Conservation (phyloP, 169 alveolate genomes). For the Plasmodium gonderi region DNA sequence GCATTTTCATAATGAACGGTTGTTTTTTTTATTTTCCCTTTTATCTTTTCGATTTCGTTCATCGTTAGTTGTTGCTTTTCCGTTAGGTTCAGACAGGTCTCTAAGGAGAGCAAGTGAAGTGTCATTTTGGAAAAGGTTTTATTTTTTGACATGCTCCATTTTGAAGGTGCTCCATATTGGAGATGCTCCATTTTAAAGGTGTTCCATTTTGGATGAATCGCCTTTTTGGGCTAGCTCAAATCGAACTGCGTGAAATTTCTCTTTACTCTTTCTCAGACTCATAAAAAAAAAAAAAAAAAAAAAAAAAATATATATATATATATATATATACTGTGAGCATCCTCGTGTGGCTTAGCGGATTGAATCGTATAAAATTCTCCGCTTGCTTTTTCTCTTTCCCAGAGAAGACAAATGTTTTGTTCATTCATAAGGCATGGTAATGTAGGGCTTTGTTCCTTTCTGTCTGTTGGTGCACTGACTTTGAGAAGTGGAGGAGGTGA, state of each 20-base stretch:
- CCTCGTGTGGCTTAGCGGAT: not conserved
- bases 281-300: too few relatives aligned
- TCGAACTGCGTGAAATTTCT: too few relatives aligned
- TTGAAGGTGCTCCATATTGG: too few relatives aligned
- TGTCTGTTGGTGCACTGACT: not conserved
- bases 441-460: not conserved
- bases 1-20: conserved; percentile 42
- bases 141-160: too few relatives aligned
- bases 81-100: not conserved
- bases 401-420: not conserved
- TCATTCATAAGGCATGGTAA: not conserved
- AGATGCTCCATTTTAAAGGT: too few relatives aligned
- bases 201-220: too few relatives aligned
- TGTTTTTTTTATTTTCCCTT: conserved; percentile 45
- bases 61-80: conserved; percentile 45
- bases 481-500: not conserved
- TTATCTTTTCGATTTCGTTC: conserved; percentile 54
- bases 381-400: not conserved
- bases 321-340: not conserved
- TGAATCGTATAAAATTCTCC: not conserved
- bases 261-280: too few relatives aligned
- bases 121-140: not conserved
- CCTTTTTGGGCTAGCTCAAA: too few relatives aligned
- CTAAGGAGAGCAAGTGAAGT: not conserved
- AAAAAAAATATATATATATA: too few relatives aligned